Evolutionary conservation across 176 grass and related monocot genomes (phyloP).

Genomic region (Dactylis glomerata): DNA sequence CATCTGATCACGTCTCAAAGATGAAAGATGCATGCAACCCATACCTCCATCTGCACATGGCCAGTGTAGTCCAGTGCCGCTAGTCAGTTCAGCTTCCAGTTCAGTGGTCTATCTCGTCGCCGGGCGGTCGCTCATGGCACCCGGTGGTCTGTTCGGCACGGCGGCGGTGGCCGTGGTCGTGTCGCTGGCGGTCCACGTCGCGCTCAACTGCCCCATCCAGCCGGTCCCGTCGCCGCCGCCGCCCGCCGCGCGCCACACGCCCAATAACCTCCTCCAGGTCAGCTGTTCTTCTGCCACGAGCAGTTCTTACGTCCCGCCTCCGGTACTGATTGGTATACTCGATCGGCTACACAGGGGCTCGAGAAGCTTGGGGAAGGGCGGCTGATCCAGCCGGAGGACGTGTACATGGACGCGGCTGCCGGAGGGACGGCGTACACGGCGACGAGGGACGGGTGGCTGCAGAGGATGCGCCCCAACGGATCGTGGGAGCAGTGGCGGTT

Average conservation of each 20-base stretch:
- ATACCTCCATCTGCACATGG: neutral
- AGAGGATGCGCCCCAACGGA: constrained; percentile 56
- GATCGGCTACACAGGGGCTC: constrained; percentile 37
- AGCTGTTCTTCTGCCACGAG: neutral
- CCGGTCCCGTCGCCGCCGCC: constrained; percentile 31
- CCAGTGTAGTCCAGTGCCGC: neutral
- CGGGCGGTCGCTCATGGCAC: constrained; percentile 2
- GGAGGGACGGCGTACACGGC: constrained; percentile 56
- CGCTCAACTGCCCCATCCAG: constrained; percentile 55
- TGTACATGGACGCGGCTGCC: constrained; percentile 56
- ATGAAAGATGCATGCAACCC: neutral
- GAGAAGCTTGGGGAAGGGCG: constrained; percentile 70
- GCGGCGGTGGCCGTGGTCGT: constrained; percentile 32
- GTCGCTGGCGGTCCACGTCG: constrained; percentile 43
- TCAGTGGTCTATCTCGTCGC: neutral
- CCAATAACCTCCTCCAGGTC: constrained; percentile 75
- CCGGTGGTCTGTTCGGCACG: neutral
- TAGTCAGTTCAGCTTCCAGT: neutral
- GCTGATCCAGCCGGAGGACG: constrained; percentile 59
- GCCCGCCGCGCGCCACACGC: constrained; percentile 9
- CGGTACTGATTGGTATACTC: neutral
- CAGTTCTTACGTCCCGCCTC: neutral
- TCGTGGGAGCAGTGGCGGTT: constrained; percentile 67
- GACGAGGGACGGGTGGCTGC: constrained; percentile 75
- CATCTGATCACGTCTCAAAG: neutral